phyloP scores from a whole-genome alignment of 2,329 filamentous ascomycete genomes.

The Diaporthe citrichinensis region DNA sequence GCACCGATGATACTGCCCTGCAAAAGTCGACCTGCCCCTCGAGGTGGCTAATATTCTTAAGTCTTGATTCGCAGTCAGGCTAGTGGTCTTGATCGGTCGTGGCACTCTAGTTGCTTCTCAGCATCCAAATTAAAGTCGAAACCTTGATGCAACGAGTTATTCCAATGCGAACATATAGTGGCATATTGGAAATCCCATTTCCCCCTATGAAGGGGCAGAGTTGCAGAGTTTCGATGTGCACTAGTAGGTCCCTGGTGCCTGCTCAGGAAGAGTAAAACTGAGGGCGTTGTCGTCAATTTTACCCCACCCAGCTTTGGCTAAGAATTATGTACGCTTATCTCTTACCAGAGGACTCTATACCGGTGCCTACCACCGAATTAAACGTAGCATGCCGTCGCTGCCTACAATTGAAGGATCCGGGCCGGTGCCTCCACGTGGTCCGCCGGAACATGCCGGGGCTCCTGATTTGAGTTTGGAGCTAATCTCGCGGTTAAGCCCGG shows the following conservation, averaged over 20 bases:
- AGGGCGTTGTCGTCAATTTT: background rate
- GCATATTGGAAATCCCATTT: background rate
- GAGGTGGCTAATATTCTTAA: background rate
- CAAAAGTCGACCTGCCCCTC: background rate
- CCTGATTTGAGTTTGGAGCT: conserved; percentile 30
- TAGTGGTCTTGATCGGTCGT: background rate
- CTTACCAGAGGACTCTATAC: background rate
- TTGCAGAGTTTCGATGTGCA: background rate
- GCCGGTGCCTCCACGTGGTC: background rate
- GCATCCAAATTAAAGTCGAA: background rate
- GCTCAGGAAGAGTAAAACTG: background rate
- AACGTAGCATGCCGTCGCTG: background rate
- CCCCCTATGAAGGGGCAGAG: background rate
- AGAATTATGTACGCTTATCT: background rate
- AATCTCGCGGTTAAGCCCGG: background rate
- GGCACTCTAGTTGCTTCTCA: background rate
- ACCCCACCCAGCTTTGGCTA: background rate
- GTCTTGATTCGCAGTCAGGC: background rate
- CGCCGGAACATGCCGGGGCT: conserved; percentile 3
- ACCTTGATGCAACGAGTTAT: background rate
- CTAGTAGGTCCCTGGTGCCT: background rate
- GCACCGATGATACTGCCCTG: conserved; percentile 22
- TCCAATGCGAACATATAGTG: too few species aligned
- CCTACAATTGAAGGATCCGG: conserved; percentile 3
- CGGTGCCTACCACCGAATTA: background rate